A percentile compares a stretch with the other conserved stretches of the same genome.
Conservation (phyloP, 768 basidiomycete species). For the Phlebiopsis gigantea region DNA sequence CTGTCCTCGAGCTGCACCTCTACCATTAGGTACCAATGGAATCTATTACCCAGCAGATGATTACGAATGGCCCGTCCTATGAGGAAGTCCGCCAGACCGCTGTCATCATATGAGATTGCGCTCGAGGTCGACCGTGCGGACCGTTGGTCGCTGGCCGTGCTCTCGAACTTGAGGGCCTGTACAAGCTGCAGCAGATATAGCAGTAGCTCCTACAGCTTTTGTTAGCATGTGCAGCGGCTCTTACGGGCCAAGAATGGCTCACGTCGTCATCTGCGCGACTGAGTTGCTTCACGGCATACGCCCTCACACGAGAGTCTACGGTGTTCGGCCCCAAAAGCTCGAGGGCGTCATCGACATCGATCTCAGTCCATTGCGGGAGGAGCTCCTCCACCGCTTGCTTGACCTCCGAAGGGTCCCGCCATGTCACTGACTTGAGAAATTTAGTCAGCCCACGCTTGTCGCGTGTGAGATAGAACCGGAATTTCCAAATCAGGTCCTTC, state of each 20-base stretch:
- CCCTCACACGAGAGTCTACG: constrained; percentile 86
- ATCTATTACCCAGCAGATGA: constrained; percentile 78
- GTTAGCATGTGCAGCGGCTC: background rate
- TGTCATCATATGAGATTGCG: constrained; percentile 84
- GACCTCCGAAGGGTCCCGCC: constrained; percentile 94
- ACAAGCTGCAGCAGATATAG: constrained; percentile 94
- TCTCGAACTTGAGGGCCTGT: constrained; percentile 97
- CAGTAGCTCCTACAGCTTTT: constrained; percentile 66
- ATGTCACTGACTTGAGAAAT: constrained; percentile 95
- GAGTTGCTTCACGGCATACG: constrained; percentile 90
- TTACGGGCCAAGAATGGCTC: constrained; percentile 20
- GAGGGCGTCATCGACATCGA: constrained; percentile 94
- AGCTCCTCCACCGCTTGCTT: constrained; percentile 97
- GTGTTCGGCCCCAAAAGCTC: constrained; percentile 90
- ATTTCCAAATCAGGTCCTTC: constrained; percentile 97
- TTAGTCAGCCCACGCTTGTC: constrained; percentile 95
- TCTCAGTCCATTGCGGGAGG: constrained; percentile 93
- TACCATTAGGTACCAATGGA: constrained; percentile 98
- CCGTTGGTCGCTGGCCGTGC: constrained; percentile 68
- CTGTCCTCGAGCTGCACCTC: constrained; percentile 88
- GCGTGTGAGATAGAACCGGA: constrained; percentile 92
- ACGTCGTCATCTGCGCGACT: constrained; percentile 94
- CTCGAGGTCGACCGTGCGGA: constrained; percentile 68
- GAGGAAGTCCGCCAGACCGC: constrained; percentile 89
- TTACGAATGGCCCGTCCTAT: constrained; percentile 82